These are phyloP conservation scores for Hevea brasiliensis DNA, from an alignment of 345 rosid genomes.

Conservation along the genomic window DNA sequence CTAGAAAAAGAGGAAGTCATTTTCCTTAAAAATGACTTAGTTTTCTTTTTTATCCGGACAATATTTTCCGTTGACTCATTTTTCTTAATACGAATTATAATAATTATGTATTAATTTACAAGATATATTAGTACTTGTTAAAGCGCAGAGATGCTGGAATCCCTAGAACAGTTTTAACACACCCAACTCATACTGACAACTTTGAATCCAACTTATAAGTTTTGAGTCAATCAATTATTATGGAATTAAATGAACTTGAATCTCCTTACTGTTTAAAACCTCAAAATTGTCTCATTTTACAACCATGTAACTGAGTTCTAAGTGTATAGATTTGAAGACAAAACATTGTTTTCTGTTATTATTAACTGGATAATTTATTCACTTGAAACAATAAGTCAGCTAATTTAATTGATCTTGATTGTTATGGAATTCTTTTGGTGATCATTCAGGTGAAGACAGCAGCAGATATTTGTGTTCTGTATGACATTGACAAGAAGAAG, in stretches of 20 bases:
- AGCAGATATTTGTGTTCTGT: conserved; percentile 70
- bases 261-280: background rate
- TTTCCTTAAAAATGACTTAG: too few species aligned
- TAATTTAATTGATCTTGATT: conserved; percentile 9
- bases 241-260: too few species aligned
- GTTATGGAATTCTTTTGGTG: conserved; percentile 10
- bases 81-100: too few species aligned
- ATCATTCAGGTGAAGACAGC: conserved; percentile 93
- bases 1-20: too few species aligned
- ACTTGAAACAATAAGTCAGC: background rate
- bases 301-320: background rate
- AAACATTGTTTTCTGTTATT: background rate
- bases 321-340: background rate
- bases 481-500: conserved; percentile 48
- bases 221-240: too few species aligned
- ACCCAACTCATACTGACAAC: background rate
- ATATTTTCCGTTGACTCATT: too few species aligned
- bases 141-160: background rate
- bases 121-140: too few species aligned
- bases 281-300: background rate
- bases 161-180: background rate
- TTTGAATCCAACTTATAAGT: background rate
- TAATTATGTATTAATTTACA: too few species aligned
- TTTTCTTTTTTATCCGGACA: too few species aligned
- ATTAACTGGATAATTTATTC: background rate